Conservation (phyloP, 1,284 basidiomycete species). For the Amylostereum chailletii region DNA sequence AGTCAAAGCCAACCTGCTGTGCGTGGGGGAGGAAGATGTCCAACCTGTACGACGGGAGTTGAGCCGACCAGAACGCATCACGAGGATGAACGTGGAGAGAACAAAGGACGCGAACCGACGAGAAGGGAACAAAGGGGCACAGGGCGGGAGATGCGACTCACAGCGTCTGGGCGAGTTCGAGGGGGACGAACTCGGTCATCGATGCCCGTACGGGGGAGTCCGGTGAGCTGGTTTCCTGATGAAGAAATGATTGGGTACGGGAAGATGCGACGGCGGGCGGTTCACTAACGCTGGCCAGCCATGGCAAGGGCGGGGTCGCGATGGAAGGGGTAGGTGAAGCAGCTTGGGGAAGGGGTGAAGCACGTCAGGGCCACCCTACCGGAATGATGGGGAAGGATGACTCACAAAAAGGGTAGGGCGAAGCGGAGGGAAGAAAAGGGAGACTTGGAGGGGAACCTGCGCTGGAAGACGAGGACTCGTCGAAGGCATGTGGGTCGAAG, state of each 20-base stretch:
- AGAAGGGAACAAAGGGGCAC: slow-evolving; percentile 4
- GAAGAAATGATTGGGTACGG: slow-evolving; percentile 11
- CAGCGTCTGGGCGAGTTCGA: slow-evolving; percentile 60
- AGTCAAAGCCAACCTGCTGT: slow-evolving; percentile 60
- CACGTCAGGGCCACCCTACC: slow-evolving; percentile 2
- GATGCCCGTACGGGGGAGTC: slow-evolving; percentile 34
- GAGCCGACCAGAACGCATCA: neutral
- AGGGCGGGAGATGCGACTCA: slow-evolving; percentile 24
- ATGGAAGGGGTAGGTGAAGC: slow-evolving; percentile 6
- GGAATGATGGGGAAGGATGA: slow-evolving; percentile 3
- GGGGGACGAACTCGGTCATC: slow-evolving; percentile 42
- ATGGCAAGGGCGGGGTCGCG: slow-evolving; percentile 10
- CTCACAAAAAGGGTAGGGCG: slow-evolving; percentile 27
- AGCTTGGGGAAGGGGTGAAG: neutral
- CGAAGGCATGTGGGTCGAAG: slow-evolving; percentile 28
- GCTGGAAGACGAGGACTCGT: slow-evolving; percentile 47
- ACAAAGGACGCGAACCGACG: neutral
- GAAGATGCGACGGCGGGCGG: neutral
- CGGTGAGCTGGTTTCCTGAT: slow-evolving; percentile 27
- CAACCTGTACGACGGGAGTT: slow-evolving; percentile 32
- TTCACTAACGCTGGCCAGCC: slow-evolving; percentile 2
- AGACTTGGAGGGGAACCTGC: slow-evolving; percentile 50
- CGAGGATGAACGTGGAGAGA: neutral
- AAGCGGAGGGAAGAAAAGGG: slow-evolving; percentile 54
- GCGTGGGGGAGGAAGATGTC: slow-evolving; percentile 71